Evolutionary conservation across 768 basidiomycete genomes (phyloP).

Genomic region (Hypholoma sublateritium): DNA sequence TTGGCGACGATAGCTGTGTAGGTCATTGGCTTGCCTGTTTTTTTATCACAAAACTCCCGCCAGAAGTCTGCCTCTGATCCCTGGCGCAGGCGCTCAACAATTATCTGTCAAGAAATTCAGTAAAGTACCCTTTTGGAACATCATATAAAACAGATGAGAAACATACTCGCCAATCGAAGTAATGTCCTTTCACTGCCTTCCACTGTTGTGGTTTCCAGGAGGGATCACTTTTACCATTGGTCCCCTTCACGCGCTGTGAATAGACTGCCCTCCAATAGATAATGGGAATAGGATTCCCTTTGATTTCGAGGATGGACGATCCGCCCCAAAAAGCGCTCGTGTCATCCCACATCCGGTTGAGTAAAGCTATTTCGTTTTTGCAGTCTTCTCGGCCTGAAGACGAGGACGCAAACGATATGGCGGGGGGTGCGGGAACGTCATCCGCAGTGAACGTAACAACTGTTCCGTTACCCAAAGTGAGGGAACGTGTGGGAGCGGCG

Average conservation of each 20-base stretch:
- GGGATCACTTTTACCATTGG: neutral
- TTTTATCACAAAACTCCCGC: neutral
- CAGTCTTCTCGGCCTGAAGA: too few relatives aligned
- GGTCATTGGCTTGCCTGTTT: neutral
- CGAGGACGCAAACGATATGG: slow-evolving; percentile 17
- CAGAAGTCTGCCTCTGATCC: neutral
- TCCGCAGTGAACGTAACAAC: neutral
- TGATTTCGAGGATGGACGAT: slow-evolving; percentile 17
- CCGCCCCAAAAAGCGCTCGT: slow-evolving; percentile 16
- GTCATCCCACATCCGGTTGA: slow-evolving; percentile 29
- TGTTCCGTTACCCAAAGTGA: neutral
- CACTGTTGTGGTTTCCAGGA: neutral
- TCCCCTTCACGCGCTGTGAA: neutral
- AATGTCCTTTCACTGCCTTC: neutral
- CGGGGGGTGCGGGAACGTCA: slow-evolving; percentile 15
- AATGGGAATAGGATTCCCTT: slow-evolving; percentile 10
- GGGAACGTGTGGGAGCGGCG: neutral
- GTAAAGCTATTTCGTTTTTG: slow-evolving; percentile 11
- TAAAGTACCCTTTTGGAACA: neutral
- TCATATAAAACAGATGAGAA: neutral
- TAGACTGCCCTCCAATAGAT: slow-evolving; percentile 19
- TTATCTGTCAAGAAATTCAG: neutral
- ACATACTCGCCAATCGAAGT: neutral
- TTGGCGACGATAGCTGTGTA: neutral
- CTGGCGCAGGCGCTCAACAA: neutral